Evolutionary conservation across 2,329 filamentous ascomycete species (phyloP).

Genomic region (Diaporthe destruens): DNA sequence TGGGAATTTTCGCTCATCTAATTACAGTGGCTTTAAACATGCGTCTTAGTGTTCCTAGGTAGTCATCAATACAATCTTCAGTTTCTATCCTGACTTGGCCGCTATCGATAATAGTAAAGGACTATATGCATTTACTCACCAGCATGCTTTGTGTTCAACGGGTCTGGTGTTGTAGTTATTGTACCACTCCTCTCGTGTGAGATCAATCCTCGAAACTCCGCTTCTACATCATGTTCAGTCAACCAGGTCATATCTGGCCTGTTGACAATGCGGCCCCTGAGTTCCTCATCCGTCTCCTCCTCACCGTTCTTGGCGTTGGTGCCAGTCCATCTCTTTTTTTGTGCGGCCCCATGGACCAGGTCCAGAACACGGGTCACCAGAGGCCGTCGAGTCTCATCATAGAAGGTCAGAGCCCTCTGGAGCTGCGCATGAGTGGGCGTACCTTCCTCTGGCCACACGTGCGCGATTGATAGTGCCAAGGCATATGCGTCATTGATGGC

Average conservation of each 20-base stretch:
- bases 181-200: constrained; percentile 40
- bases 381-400: constrained; percentile 51
- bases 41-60: too few relatives aligned
- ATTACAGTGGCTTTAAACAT: too few relatives aligned
- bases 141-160: background rate
- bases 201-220: constrained; percentile 47
- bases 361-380: constrained; percentile 50
- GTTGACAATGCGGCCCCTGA: constrained; percentile 52
- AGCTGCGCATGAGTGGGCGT: background rate
- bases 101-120: background rate
- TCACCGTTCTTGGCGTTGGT: background rate
- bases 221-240: constrained; percentile 60
- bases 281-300: constrained; percentile 53
- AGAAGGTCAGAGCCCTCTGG: constrained; percentile 46
- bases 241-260: constrained; percentile 57
- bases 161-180: background rate
- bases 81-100: background rate
- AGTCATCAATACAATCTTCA: background rate
- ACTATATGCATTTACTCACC: background rate
- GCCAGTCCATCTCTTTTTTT: constrained; percentile 21
- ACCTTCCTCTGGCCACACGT: constrained; percentile 16
- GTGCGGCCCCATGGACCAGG: constrained; percentile 49
- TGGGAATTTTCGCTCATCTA: too few relatives aligned
- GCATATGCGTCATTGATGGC: constrained; percentile 55
- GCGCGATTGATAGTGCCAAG: constrained; percentile 45